A percentile compares a stretch with the other conserved stretches of the same genome.
Evolutionary conservation across 495 filamentous ascomycete species (phyloP).

Genomic region (Hyaloscypha hepaticicola): DNA sequence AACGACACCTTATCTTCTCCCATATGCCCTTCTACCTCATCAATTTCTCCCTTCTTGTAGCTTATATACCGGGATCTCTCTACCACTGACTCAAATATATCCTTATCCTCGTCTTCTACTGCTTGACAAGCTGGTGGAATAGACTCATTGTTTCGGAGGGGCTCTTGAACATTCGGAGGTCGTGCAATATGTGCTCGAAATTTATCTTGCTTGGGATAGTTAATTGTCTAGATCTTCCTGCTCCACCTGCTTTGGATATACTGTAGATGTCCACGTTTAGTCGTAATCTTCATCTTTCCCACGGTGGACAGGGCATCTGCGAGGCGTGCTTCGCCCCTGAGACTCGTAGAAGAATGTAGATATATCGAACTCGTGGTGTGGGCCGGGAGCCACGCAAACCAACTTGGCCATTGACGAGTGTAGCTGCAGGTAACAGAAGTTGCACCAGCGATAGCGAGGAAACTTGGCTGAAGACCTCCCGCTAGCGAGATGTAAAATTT

Average conservation of each 20-base stretch:
- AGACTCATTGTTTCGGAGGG: too few relatives aligned
- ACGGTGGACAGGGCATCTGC: conserved; percentile 8
- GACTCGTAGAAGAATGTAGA: conserved; percentile 19
- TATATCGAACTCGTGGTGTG: conserved; percentile 15
- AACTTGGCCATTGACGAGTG: conserved; percentile 17
- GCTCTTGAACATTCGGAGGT: too few relatives aligned
- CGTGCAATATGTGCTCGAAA: too few relatives aligned
- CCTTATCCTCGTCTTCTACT: too few relatives aligned
- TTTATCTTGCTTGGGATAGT: too few relatives aligned
- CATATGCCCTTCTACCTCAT: too few relatives aligned
- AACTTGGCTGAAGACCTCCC: conserved; percentile 25
- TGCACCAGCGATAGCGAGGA: conserved; percentile 35
- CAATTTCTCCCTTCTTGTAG: too few relatives aligned
- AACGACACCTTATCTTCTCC: too few relatives aligned
- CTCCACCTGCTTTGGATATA: conserved; percentile 1
- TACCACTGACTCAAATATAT: too few relatives aligned
- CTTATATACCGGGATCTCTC: too few relatives aligned
- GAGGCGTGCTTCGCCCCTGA: conserved; percentile 9
- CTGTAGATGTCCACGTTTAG: background rate
- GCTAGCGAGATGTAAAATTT: conserved; percentile 28
- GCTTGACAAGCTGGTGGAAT: too few relatives aligned
- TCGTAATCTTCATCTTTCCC: conserved; percentile 11
- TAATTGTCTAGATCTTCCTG: too few relatives aligned
- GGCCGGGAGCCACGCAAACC: conserved; percentile 19
- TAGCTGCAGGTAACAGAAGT: conserved; percentile 36